These are phyloP conservation scores for Phlyctochytrium planicorne DNA, from an alignment of 192 early-diverging fungal species.

Conservation along the genomic window DNA sequence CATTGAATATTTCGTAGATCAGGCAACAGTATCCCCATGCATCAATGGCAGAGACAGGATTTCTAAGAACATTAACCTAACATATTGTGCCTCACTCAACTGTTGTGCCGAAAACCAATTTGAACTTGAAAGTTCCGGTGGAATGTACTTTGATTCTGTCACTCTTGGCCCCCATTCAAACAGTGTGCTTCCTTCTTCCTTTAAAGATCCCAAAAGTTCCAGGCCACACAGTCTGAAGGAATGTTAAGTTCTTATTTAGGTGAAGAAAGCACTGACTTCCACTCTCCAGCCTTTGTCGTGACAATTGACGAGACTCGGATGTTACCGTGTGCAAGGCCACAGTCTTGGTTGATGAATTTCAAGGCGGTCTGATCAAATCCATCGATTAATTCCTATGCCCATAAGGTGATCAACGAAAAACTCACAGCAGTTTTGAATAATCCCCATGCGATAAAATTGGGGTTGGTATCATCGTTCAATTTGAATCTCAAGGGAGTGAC, in stretches of 20 bases:
- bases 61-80: conserved; percentile 21
- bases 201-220: conserved; percentile 71
- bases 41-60: conserved; percentile 61
- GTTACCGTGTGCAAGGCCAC: conserved; percentile 85
- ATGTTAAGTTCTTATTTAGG: not conserved
- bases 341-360: conserved; percentile 85
- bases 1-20: conserved; percentile 82
- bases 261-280: conserved; percentile 52
- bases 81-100: no score
- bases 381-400: not conserved
- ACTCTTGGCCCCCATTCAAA: conserved; percentile 61
- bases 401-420: conserved; percentile 9
- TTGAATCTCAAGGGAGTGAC: conserved; percentile 62
- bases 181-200: conserved; percentile 67
- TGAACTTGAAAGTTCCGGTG: conserved; percentile 61
- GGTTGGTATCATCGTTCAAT: conserved; percentile 24
- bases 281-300: conserved; percentile 89
- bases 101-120: not conserved
- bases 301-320: conserved; percentile 76
- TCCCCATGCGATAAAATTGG: conserved; percentile 73
- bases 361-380: conserved; percentile 62
- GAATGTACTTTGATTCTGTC: conserved; percentile 67
- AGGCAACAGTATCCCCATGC: conserved; percentile 80
- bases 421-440: conserved; percentile 85
- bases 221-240: conserved; percentile 81